Evolutionary conservation across 164 flowering plant genomes (phyloP).

Genomic region (Sextonia rubra): DNA sequence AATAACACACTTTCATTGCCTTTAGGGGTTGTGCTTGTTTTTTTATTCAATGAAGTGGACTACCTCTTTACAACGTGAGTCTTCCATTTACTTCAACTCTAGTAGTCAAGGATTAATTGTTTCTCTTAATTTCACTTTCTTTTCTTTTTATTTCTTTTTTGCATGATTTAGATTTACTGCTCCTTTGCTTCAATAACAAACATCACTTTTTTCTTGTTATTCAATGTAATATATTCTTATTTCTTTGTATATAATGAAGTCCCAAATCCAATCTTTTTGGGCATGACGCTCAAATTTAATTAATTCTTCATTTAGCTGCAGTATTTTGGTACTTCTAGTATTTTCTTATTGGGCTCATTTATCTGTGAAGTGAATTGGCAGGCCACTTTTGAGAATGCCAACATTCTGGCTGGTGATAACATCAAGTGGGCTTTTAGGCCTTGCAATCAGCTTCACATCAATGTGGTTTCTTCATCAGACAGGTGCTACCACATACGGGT

Average conservation of each 20-base stretch:
- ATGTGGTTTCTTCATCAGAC: conserved; percentile 99
- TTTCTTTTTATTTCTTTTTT: neutral
- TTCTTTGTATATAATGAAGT: too few relatives aligned
- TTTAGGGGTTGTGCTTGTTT: conserved; percentile 65
- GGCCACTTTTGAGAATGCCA: conserved; percentile 78
- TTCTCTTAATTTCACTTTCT: neutral
- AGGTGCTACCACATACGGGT: conserved; percentile 99
- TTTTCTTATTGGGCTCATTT: conserved; percentile 9
- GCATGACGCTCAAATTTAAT: too few relatives aligned
- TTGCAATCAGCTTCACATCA: conserved; percentile 97
- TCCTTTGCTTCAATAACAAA: too few relatives aligned
- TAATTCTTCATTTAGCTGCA: too few relatives aligned
- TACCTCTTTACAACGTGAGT: conserved; percentile 85
- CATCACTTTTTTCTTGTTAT: neutral
- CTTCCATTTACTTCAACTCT: neutral
- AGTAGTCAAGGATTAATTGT: too few relatives aligned
- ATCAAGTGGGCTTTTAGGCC: conserved; percentile 84
- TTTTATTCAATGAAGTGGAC: conserved; percentile 79
- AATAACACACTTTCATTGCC: conserved; percentile 92
- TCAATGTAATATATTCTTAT: neutral
- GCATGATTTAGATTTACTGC: neutral
- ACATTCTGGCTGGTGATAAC: conserved; percentile 88
- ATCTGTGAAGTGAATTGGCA: conserved; percentile 32
- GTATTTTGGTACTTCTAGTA: neutral
- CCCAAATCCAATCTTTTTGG: too few relatives aligned